Base-by-base conservation (phyloP, 2,329 filamentous ascomycete species). In the Clarireedia sp. region DNA sequence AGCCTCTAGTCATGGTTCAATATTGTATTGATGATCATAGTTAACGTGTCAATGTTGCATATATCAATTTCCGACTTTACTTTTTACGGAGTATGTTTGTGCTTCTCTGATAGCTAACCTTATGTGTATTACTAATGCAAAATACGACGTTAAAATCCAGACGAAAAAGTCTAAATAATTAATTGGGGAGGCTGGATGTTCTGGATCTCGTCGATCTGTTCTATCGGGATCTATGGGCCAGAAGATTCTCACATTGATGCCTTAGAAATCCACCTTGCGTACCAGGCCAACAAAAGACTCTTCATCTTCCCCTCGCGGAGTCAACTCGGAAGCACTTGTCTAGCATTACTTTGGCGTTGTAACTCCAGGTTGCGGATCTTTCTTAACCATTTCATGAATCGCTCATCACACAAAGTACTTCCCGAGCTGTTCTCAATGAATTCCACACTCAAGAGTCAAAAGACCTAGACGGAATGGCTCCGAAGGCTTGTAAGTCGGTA, bases 171-270 rank as follows among this genome's bases (percentile, higher is more conserved):
- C 29, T 33, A 48, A 21, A 37, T n/a, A 21, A 40, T 46, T 36
- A 52, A 52, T 38, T 10, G 47, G 33, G 43, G 26, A 33, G 51
- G 12, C 46, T 36, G 48, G 6, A 38, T 47, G 48, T 38, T 48
- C 51, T 54, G 24, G 45, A 54, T 46, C 52, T 43, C 37, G 45
- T 16, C 52, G 52, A 54, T 54, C 52, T 14, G 16, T 44, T 17
- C n/a, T 36, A 45, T 51, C 47, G 44, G n/a, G 29, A 12, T 37
- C 36, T 37, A 16, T 24, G 46, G 50, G 23, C 38, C 52, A 50
- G 12, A 17, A 50, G 12, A 17, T 38, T 44, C 19, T 51, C 40
- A 40, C 26, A 10, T 21, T 26, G 43, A 24, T 46, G 26, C 26
- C 29, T 45, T 4, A 46, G 23, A 44, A 8, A 26, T 24, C 24